Evolutionary conservation across 129 eudicot genomes (phyloP).

Genomic region (Scalesia atractyloides): DNA sequence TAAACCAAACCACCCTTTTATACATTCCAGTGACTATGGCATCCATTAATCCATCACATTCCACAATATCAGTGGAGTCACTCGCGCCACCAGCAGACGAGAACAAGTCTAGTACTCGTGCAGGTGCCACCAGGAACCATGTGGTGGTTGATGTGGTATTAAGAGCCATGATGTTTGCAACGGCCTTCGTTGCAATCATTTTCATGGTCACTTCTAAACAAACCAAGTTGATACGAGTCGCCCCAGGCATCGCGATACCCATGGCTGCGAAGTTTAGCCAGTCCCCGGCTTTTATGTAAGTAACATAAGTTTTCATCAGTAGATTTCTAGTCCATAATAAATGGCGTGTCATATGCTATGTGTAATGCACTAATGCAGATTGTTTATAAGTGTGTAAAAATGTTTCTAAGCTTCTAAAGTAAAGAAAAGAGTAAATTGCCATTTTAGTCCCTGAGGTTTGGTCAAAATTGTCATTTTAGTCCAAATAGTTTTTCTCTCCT

Average conservation of each 20-base stretch:
- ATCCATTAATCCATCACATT: constrained; percentile 14
- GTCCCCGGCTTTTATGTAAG: constrained; percentile 77
- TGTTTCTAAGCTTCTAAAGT: not conserved
- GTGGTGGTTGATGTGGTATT: constrained; percentile 41
- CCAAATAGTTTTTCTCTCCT: no score
- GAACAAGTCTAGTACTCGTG: not conserved
- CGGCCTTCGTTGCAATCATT: constrained; percentile 45
- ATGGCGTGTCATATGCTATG: not conserved
- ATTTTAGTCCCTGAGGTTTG: no score
- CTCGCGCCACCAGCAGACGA: not conserved
- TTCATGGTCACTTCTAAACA: constrained; percentile 68
- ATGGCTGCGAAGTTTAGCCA: constrained; percentile 45
- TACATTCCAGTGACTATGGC: constrained; percentile 6
- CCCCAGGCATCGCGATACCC: constrained; percentile 29
- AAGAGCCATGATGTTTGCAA: constrained; percentile 55
- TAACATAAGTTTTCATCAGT: not conserved
- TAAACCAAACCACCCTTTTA: constrained; percentile 6
- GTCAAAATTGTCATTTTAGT: no score
- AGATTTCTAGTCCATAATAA: no score
- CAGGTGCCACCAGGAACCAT: constrained; percentile 15
- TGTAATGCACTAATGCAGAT: not conserved
- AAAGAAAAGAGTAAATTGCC: no score
- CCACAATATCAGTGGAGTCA: constrained; percentile 1
- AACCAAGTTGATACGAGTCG: constrained; percentile 31
- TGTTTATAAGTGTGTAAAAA: not conserved